A percentile compares a stretch with the other conserved stretches of the same genome.
Conservation (phyloP, 2,329 filamentous ascomycete species). For the Venturia asperata region DNA sequence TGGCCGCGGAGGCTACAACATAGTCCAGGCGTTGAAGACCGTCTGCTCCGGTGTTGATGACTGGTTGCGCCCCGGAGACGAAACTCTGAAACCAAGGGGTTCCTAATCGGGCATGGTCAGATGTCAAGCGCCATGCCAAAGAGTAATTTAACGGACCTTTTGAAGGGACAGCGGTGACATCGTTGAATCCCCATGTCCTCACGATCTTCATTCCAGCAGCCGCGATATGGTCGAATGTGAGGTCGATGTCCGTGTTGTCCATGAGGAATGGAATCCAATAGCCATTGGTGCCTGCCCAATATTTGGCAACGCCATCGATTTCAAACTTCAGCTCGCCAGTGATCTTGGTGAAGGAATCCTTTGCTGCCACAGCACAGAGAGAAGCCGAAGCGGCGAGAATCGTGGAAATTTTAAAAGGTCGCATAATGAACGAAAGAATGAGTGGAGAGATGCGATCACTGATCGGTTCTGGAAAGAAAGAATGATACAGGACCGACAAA, state of each 20-base stretch:
- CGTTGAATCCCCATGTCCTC: slow-evolving; percentile 58
- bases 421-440: slow-evolving; percentile 1
- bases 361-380: neutral
- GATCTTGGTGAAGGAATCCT: slow-evolving; percentile 7
- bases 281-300: slow-evolving; percentile 49
- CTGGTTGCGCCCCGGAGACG: slow-evolving; percentile 40
- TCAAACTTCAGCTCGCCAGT: slow-evolving; percentile 29
- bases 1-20: slow-evolving; percentile 54
- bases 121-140: neutral
- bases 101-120: slow-evolving; percentile 30
- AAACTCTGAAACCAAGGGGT: slow-evolving; percentile 51
- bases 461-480: neutral
- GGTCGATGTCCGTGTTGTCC: slow-evolving; percentile 49
- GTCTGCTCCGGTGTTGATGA: slow-evolving; percentile 57
- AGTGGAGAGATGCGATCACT: neutral
- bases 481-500: neutral
- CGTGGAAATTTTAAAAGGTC: neutral
- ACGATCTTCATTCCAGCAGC: slow-evolving; percentile 50
- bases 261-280: slow-evolving; percentile 51
- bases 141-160: slow-evolving; percentile 5
- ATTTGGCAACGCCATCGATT: slow-evolving; percentile 40
- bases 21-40: slow-evolving; percentile 59
- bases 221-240: slow-evolving; percentile 40
- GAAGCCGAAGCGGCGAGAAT: neutral
- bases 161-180: slow-evolving; percentile 39